Conservation (phyloP, 495 filamentous ascomycete species). For the Xylaria scruposa region DNA sequence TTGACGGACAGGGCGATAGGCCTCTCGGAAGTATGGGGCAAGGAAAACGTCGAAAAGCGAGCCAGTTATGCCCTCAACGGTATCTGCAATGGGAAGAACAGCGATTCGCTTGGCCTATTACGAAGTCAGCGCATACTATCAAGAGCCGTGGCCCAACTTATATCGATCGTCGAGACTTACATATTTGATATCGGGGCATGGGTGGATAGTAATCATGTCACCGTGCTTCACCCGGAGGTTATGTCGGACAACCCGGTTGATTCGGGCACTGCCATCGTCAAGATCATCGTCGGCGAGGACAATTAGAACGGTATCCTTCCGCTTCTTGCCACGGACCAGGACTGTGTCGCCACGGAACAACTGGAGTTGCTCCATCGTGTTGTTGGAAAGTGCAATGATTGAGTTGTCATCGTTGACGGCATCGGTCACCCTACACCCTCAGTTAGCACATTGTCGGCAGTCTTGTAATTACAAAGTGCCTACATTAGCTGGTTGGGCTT, state of each 20-base stretch:
- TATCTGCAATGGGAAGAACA: slow-evolving; percentile 97
- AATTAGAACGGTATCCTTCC: slow-evolving; percentile 97
- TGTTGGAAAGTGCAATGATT: slow-evolving; percentile 96
- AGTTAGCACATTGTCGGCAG: slow-evolving; percentile 38
- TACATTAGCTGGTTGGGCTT: slow-evolving; percentile 99
- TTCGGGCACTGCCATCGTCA: slow-evolving; percentile 93
- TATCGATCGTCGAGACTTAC: slow-evolving; percentile 60
- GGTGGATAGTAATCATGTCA: slow-evolving; percentile 94
- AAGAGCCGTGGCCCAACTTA: neutral
- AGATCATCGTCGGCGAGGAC: slow-evolving; percentile 97
- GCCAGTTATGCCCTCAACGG: slow-evolving; percentile 94
- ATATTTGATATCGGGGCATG: slow-evolving; percentile 99
- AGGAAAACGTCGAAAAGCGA: slow-evolving; percentile 99
- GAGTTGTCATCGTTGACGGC: slow-evolving; percentile 99
- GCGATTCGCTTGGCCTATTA: slow-evolving; percentile 95
- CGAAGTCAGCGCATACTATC: slow-evolving; percentile 29
- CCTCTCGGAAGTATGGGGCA: slow-evolving; percentile 98
- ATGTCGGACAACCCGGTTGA: slow-evolving; percentile 97
- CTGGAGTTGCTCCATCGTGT: slow-evolving; percentile 98
- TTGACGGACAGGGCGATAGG: slow-evolving; percentile 94
- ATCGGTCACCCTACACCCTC: slow-evolving; percentile 80
- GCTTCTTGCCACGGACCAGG: slow-evolving; percentile 98
- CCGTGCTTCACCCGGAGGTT: slow-evolving; percentile 98
- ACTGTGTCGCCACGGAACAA: slow-evolving; percentile 99
- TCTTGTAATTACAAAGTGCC: slow-evolving; percentile 37